Evolutionary conservation across 352 stramenopile species (phyloP).

Genomic region (Pythium apleroticum): DNA sequence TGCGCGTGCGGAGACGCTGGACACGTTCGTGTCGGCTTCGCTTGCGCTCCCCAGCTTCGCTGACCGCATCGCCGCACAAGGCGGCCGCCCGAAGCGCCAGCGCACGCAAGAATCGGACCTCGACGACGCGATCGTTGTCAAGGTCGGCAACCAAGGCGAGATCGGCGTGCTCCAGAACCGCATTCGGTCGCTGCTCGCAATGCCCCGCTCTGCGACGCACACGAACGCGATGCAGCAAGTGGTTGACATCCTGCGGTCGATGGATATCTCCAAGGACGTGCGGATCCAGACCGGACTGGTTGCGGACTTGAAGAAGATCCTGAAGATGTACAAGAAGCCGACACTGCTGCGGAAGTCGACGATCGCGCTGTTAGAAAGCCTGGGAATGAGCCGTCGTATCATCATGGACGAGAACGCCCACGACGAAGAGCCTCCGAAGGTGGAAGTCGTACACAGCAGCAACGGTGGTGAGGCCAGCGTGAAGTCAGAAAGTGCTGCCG

Average conservation of each 20-base stretch:
- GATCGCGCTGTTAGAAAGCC: constrained; percentile 62
- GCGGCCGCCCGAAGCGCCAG: constrained; percentile 47
- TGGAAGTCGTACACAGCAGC: constrained; percentile 21
- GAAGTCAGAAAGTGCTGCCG: constrained; percentile 10
- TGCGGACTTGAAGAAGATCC: constrained; percentile 72
- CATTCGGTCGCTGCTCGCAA: constrained; percentile 58
- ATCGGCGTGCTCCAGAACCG: constrained; percentile 69
- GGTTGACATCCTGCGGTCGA: constrained; percentile 72
- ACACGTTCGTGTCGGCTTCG: constrained; percentile 57
- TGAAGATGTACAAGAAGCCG: constrained; percentile 81
- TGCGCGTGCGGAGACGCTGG: constrained; percentile 53
- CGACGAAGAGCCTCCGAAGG: constrained; percentile 43
- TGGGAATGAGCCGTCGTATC: constrained; percentile 64
- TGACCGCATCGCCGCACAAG: constrained; percentile 32
- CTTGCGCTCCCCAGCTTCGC: constrained; percentile 46
- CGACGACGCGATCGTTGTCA: constrained; percentile 65
- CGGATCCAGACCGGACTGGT: constrained; percentile 70
- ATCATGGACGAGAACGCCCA: constrained; percentile 45
- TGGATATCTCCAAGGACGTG: constrained; percentile 73
- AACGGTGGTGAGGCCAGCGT: constrained; percentile 17
- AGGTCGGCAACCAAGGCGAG: constrained; percentile 59
- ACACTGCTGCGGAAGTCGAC: constrained; percentile 72
- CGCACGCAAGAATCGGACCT: constrained; percentile 65
- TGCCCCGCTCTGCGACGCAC: constrained; percentile 49
- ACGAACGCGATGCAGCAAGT: constrained; percentile 79